Base-by-base conservation (phyloP, 345 rosid genomes). In the Isatis tinctoria region DNA sequence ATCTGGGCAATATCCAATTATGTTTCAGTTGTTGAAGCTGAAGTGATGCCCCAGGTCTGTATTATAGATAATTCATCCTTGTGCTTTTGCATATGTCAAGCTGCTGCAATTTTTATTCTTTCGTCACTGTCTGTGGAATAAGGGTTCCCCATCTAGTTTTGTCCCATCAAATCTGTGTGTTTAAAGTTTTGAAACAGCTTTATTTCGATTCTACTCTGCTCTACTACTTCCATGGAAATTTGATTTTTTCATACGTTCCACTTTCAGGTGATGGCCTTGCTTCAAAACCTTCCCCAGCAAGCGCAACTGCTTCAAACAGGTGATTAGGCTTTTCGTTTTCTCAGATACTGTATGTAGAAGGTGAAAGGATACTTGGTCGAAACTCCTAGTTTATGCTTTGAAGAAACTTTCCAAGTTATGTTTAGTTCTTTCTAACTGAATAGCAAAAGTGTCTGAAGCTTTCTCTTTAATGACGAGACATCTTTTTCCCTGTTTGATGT, bases 231-330 rank as follows among this genome's bases (percentile, higher is more conserved):
- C 65, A 24, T 28, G 22, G n/a, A 37, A 40, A 48, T 65, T 71
- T 58, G 51, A 57, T 66, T 65, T 49, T 53, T 45, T 36, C 40
- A 7, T 65, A 65, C 27, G 40, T 71, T 71, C 58, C 27, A 45
- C 69, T 77, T 71, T 56, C 85, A 95, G 97, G 85, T 96, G 80
- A 92, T 92, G 94, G 81, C 83, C 45, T 81, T 88, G 85, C 94
- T 96, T 81, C 87, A 86, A 20, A 87, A 85, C 77, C 88, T 90
- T 81, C 98, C 99, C 60, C 92, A 83, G 81, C 96, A 92, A 65
- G 85, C 98, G 18, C 97, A 92, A 61, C 81, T 90, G 68, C 97
- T 96, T 47, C 99, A 96, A 84, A 92, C 96, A 74, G 99, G 97
- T 89, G 75, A 70, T 58, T 45, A 45, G 30, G 37, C 51, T 80